These are phyloP conservation scores for Chlamydomonas reinhardtii DNA, from an alignment of 163 green algal genomes.

Conservation along the genomic window DNA sequence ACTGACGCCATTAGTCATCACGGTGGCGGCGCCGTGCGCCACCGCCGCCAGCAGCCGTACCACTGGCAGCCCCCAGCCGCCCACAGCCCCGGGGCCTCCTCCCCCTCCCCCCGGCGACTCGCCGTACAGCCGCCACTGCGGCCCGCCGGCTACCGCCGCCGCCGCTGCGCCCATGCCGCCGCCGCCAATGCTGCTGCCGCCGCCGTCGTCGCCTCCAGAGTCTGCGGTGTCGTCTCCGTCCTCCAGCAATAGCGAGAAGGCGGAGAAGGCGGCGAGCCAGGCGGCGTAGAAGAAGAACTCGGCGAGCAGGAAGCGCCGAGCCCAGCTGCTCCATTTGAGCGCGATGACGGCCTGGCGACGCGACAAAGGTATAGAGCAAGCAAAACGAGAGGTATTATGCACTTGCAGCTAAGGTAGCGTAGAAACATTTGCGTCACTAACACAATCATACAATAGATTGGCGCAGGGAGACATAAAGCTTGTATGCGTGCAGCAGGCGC, in stretches of 20 bases:
- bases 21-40: too few species aligned
- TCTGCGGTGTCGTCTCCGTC: conserved; percentile 15
- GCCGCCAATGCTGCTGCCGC: neutral
- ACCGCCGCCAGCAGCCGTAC: neutral
- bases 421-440: too few species aligned
- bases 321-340: conserved; percentile 80
- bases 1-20: too few species aligned
- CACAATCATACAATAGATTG: too few species aligned
- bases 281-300: conserved; percentile 64
- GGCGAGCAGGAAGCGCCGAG: conserved; percentile 69
- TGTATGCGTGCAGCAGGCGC: too few species aligned
- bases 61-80: conserved; percentile 28
- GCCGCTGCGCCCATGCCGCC: neutral
- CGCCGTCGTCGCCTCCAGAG: neutral
- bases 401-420: too few species aligned
- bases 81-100: too few species aligned
- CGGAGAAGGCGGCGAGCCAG: conserved; percentile 67
- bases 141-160: neutral
- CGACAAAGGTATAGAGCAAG: too few species aligned
- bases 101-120: neutral
- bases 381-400: too few species aligned
- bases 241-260: conserved; percentile 77
- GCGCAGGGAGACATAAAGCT: too few species aligned
- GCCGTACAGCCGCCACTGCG: neutral
- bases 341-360: conserved; percentile 67